These are phyloP conservation scores for Carex cristatella DNA, from an alignment of 176 grass and related monocot genomes.

Conservation along the genomic window DNA sequence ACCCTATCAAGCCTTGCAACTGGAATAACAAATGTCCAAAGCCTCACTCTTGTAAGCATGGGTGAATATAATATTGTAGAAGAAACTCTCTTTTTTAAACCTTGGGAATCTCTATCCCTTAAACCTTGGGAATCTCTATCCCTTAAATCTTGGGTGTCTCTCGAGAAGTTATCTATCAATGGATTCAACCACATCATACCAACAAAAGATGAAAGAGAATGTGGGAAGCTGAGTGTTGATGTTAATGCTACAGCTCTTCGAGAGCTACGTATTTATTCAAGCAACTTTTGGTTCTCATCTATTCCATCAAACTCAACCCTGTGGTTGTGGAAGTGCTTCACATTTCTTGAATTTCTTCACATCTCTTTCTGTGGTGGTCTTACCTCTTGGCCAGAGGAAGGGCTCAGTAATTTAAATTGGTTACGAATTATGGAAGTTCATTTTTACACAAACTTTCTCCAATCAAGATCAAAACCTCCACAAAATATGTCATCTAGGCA, in stretches of 20 bases:
- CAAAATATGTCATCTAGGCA: neutral
- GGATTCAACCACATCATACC: neutral
- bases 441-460: neutral
- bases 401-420: neutral
- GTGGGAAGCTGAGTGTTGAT: neutral
- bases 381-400: neutral
- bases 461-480: neutral
- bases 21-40: too few species aligned
- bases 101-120: neutral
- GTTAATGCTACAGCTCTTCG: neutral
- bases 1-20: neutral
- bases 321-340: neutral
- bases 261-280: neutral
- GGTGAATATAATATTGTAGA: neutral
- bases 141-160: neutral
- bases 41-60: neutral
- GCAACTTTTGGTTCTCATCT: neutral
- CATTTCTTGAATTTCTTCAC: neutral
- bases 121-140: neutral
- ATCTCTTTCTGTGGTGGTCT: neutral
- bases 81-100: neutral
- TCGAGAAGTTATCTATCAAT: neutral
- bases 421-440: accelerated
- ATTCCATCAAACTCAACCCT: neutral
- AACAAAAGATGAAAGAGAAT: neutral